Evolutionary conservation across 2,329 filamentous ascomycete genomes (phyloP).

Genomic region (Microdochium trichocladiopsis): DNA sequence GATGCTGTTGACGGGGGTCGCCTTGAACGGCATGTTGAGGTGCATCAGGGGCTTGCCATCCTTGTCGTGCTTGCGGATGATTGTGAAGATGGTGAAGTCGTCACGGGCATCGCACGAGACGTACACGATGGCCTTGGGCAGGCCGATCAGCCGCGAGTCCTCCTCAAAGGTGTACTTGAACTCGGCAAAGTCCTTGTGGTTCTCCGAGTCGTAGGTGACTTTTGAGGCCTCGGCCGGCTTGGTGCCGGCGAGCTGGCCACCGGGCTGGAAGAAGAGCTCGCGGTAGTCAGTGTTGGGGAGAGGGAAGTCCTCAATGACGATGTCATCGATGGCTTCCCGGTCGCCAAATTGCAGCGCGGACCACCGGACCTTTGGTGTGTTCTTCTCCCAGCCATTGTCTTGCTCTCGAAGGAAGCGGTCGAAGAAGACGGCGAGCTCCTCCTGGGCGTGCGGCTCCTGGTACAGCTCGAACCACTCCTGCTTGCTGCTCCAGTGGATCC

Average conservation of each 20-base stretch:
- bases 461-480: constrained; percentile 41
- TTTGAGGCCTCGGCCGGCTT: constrained; percentile 12
- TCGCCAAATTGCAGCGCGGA: constrained; percentile 23
- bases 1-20: constrained; percentile 16
- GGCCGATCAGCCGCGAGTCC: constrained; percentile 30
- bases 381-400: constrained; percentile 33
- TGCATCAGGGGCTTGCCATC: constrained; percentile 32
- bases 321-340: constrained; percentile 11
- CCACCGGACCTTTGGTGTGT: constrained; percentile 36
- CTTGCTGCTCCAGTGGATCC: constrained; percentile 28
- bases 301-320: constrained; percentile 24
- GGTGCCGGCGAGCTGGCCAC: constrained; percentile 3
- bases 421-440: constrained; percentile 35
- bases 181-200: constrained; percentile 22
- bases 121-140: constrained; percentile 37
- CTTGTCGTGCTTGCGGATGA: constrained; percentile 34
- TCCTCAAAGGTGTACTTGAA: constrained; percentile 23
- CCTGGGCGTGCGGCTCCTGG: constrained; percentile 17
- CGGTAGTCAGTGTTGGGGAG: constrained; percentile 22
- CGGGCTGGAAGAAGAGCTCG: constrained; percentile 19
- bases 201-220: constrained; percentile 13
- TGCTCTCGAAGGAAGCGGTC: constrained; percentile 34
- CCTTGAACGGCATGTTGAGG: constrained; percentile 30
- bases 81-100: constrained; percentile 36
- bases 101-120: constrained; percentile 32